Evolutionary conservation across 139 green algal genomes (phyloP).

Genomic region (Closterium sp.): DNA sequence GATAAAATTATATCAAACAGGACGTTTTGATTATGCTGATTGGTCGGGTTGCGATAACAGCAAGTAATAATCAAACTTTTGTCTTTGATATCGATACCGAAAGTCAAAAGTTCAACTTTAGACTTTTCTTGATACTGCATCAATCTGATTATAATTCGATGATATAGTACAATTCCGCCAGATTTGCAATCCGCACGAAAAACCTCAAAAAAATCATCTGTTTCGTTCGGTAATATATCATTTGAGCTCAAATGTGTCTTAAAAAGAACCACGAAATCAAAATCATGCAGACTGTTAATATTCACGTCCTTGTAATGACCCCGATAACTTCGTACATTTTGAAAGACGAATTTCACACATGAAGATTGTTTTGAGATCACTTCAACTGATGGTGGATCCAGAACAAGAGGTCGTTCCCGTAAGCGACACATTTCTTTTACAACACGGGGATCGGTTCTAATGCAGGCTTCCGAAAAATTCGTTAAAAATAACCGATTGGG

Average conservation of each 20-base stretch:
- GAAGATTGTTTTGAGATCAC: background rate
- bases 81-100: background rate
- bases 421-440: background rate
- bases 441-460: background rate
- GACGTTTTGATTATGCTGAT: background rate
- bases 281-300: too few relatives aligned
- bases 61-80: background rate
- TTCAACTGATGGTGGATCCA: background rate
- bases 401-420: background rate
- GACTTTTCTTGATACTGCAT: too few relatives aligned
- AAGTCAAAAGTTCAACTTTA: background rate
- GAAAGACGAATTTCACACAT: background rate
- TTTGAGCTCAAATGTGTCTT: background rate
- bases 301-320: background rate
- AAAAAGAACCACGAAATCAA: background rate
- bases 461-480: background rate
- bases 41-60: background rate
- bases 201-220: background rate
- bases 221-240: background rate
- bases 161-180: background rate
- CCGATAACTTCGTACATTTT: background rate
- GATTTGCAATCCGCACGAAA: background rate
- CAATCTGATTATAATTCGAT: background rate
- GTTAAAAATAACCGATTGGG: too few relatives aligned
- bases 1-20: background rate